A percentile compares a stretch with the other conserved stretches of the same genome.
phyloP scores from a whole-genome alignment of 352 stramenopile species.

The Pythium dissotocum region DNA sequence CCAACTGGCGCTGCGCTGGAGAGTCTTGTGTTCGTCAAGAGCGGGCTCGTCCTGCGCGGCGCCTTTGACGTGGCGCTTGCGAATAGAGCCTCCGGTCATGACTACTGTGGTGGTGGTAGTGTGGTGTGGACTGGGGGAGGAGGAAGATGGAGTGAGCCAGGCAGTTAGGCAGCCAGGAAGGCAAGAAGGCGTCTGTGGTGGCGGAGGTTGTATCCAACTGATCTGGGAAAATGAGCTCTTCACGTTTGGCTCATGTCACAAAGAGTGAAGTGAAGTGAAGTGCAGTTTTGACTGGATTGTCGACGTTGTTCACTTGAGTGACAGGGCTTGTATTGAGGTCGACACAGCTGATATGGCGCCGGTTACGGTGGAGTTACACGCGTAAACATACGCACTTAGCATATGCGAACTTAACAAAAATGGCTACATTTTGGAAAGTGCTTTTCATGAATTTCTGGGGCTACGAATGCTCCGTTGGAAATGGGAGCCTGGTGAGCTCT shows the following conservation, averaged over 20 bases:
- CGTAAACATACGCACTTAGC: background rate
- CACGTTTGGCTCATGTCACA: slow-evolving; percentile 11
- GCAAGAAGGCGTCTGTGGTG: background rate
- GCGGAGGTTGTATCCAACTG: background rate
- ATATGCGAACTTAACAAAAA: slow-evolving; percentile 10
- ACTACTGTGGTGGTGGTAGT: background rate
- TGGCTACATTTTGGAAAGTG: slow-evolving; percentile 12
- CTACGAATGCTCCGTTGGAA: background rate
- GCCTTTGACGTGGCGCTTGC: slow-evolving; percentile 28
- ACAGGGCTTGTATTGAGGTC: background rate
- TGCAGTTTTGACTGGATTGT: background rate
- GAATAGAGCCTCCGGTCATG: slow-evolving; percentile 17
- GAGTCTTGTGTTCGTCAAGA: slow-evolving; percentile 10
- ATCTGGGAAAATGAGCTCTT: background rate
- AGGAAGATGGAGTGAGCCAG: too few relatives aligned
- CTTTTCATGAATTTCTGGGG: background rate
- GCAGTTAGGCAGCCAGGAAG: background rate
- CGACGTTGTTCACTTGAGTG: background rate
- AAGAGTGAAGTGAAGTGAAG: background rate
- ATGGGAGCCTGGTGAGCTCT: background rate
- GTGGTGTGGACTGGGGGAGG: background rate
- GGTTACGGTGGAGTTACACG: background rate
- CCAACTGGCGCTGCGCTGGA: slow-evolving; percentile 58
- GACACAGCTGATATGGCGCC: background rate
- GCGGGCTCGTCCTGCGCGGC: background rate